Base-by-base conservation (phyloP, 164 flowering plant genomes). In the Chloranthus sessilifolius region DNA sequence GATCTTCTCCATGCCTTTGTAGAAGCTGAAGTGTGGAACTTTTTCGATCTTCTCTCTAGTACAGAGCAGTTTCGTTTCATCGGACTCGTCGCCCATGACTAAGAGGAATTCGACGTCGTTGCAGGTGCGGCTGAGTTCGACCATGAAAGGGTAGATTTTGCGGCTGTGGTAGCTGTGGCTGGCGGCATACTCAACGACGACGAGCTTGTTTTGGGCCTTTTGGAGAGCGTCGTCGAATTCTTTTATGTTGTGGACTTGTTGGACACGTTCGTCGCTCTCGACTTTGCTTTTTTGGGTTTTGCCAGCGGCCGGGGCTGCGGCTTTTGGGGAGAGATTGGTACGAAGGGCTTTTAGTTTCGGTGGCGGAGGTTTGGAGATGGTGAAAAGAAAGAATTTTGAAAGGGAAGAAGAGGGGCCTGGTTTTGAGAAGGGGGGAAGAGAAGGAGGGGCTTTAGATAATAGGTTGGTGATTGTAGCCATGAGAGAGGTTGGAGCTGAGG, bases 11-110 rank as follows among this genome's bases (percentile, higher is more conserved):
- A 68, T 75, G 68, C 65, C 51, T 60, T 87, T 85, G 82, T 85
- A 87, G 68, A 91, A 91, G 63, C 79, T 83, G 70, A 91, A 91
- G 68, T 87, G 96, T 0, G 97, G 95, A 27, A 84, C 95, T 49
- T 68, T 50, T 0, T 75, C 77, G 5, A 89, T 67, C 8, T 75
- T 81, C 67, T 91, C 96, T 27, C 98, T 51, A n/a, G 33, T 22
- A 73, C 85, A 87, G 15, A 91, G 92, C 27, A 51, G 78, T 38
- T 51, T 55, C 0, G 84, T 87, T 10, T 66, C 37, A 2, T 82
- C 89, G 2, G 88, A 79, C 37, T 90, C 95, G 46, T 90, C 98
- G 2, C 95, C 95, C 84, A 90, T 75, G 5, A 90, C 95, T 0
- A 90, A 67, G 2, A 90, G 56, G 66, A 90, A 90, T 5, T 74